A percentile compares a stretch with the other conserved stretches of the same genome.
These are phyloP conservation scores for Ambrosia hybrid DNA, from an alignment of 140 eudicot species.

Conservation along the genomic window DNA sequence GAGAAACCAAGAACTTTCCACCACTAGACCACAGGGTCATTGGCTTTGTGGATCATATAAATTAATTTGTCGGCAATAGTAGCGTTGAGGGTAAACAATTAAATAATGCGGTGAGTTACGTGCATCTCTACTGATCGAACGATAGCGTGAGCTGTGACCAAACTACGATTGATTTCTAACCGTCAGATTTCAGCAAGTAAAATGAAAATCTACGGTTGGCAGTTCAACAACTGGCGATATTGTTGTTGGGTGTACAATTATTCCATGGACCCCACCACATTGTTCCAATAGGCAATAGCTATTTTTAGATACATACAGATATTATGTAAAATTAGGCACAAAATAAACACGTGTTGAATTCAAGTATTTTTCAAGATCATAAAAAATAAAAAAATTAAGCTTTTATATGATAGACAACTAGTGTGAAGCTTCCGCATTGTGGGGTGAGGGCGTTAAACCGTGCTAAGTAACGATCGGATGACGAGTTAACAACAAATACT, in stretches of 20 bases:
- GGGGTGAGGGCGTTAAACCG: too few relatives aligned
- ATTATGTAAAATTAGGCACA: neutral
- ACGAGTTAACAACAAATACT: too few relatives aligned
- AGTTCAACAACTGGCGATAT: neutral
- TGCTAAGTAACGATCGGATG: too few relatives aligned
- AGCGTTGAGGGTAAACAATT: neutral
- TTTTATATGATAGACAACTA: too few relatives aligned
- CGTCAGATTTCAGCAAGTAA: conserved; percentile 6
- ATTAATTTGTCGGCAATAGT: conserved; percentile 2
- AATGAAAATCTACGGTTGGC: conserved; percentile 6
- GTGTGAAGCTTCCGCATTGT: too few relatives aligned
- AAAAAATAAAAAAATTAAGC: too few relatives aligned
- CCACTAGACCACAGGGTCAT: too few relatives aligned
- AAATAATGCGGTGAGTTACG: neutral
- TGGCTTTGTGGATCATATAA: neutral
- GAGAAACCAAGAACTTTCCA: too few relatives aligned
- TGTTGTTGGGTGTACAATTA: conserved; percentile 32
- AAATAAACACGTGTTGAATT: conserved; percentile 27
- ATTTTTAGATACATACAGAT: conserved; percentile 9
- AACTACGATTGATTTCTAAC: neutral
- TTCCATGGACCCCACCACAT: conserved; percentile 32
- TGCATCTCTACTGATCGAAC: neutral
- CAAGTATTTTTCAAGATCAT: conserved; percentile 24
- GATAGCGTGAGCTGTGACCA: neutral
- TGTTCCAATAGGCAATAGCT: neutral